Percentiles rank a stretch among this genome's conserved stretches.
Conservation (phyloP, 768 basidiomycete species). For the Pleurotus citrinopileatus region DNA sequence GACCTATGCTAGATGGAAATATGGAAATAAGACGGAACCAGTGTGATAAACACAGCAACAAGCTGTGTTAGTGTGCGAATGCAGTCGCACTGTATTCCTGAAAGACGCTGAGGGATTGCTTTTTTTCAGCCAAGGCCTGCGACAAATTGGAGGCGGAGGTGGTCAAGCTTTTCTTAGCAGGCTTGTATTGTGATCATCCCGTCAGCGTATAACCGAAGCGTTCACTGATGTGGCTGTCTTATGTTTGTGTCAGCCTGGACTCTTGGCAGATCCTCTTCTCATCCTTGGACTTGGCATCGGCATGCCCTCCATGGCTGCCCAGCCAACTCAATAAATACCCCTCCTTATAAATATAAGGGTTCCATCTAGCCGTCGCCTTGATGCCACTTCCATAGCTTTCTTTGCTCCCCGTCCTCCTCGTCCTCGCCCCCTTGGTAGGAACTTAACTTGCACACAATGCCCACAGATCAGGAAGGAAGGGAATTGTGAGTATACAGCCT, state of each 20-base stretch:
- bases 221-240: constrained; percentile 2
- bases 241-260: constrained; percentile 7
- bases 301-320: constrained; percentile 8
- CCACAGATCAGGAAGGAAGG: not conserved
- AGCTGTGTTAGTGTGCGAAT: too few species aligned
- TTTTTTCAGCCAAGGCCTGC: not conserved
- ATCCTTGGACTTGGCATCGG: constrained; percentile 10
- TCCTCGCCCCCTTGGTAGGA: not conserved
- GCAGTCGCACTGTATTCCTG: not conserved
- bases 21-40: constrained; percentile 7
- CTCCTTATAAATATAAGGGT: not conserved
- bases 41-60: not conserved
- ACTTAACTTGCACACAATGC: not conserved
- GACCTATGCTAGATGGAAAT: not conserved
- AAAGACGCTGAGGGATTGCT: not conserved
- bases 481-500: constrained; percentile 1
- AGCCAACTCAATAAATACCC: constrained; percentile 7
- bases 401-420: not conserved
- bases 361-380: constrained; percentile 1
- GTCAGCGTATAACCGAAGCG: not conserved
- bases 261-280: constrained; percentile 8
- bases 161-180: constrained; percentile 4
- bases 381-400: not conserved
- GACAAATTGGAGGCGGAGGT: not conserved
- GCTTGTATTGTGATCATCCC: constrained; percentile 1